A percentile compares a stretch with the other conserved stretches of the same genome.
Conservation (phyloP, 1,284 basidiomycete genomes). For the Prillingera fragicola region DNA sequence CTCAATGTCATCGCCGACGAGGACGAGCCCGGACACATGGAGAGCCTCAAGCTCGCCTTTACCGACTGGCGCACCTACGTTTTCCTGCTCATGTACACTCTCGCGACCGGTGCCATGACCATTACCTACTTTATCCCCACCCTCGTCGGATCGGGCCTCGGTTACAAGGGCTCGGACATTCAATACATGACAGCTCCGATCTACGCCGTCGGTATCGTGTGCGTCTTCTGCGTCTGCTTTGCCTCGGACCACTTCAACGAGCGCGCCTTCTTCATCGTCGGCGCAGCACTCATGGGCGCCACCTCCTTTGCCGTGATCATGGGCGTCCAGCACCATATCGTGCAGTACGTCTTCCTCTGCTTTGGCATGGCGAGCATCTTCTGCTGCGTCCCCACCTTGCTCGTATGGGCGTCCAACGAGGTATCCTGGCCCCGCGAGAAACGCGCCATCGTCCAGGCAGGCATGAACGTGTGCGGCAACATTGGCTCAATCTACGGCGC, state of each 20-base stretch:
- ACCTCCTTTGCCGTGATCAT: conserved; percentile 42
- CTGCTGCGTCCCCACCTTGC: conserved; percentile 39
- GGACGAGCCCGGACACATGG: no score
- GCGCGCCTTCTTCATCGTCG: conserved; percentile 38
- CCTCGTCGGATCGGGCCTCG: conserved; percentile 34
- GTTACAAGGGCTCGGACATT: conserved; percentile 32
- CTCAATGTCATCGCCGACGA: not conserved
- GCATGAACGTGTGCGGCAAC: conserved; percentile 37
- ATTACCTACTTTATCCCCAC: conserved; percentile 47
- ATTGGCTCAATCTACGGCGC: conserved; percentile 43
- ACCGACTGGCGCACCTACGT: conserved; percentile 41
- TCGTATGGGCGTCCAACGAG: conserved; percentile 38
- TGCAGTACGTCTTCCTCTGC: conserved; percentile 47
- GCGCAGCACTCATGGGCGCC: conserved; percentile 21
- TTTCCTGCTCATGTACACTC: conserved; percentile 38
- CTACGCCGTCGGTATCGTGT: conserved; percentile 31
- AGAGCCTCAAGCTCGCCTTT: conserved; percentile 32
- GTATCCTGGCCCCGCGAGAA: conserved; percentile 36
- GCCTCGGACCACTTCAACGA: conserved; percentile 41
- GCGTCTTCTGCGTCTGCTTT: conserved; percentile 40
- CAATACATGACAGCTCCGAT: conserved; percentile 47
- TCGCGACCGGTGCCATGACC: conserved; percentile 39
- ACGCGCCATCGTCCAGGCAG: conserved; percentile 35
- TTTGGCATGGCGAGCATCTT: conserved; percentile 46
- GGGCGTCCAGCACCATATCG: conserved; percentile 30